Conservation (phyloP, 768 basidiomycete genomes). For the Dioszegia crocea region DNA sequence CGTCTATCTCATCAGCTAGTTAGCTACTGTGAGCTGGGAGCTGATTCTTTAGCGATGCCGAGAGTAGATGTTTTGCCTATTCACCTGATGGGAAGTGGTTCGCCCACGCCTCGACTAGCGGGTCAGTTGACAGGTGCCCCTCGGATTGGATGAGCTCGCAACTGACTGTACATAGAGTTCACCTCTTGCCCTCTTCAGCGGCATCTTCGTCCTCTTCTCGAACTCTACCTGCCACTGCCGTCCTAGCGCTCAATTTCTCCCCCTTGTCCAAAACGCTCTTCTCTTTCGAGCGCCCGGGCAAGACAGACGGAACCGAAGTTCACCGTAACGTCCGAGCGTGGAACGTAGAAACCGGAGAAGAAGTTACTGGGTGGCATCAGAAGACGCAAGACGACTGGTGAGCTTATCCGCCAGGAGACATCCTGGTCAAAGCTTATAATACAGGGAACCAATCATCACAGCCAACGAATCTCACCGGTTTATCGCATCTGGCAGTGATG, state of each 20-base stretch:
- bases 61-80: slow-evolving; percentile 73
- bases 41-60: slow-evolving; percentile 32
- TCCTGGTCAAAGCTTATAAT: not conserved
- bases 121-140: slow-evolving; percentile 55
- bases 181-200: slow-evolving; percentile 60
- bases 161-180: slow-evolving; percentile 16
- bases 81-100: slow-evolving; percentile 81
- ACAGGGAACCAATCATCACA: slow-evolving; percentile 48
- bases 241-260: slow-evolving; percentile 83
- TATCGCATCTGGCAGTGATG: slow-evolving; percentile 34
- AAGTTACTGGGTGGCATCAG: slow-evolving; percentile 80
- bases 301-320: slow-evolving; percentile 79
- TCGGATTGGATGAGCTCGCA: not conserved
- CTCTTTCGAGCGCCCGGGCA: slow-evolving; percentile 92
- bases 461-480: slow-evolving; percentile 44
- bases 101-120: slow-evolving; percentile 72
- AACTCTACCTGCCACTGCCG: slow-evolving; percentile 64
- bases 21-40: too few relatives aligned
- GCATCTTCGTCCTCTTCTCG: slow-evolving; percentile 67
- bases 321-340: slow-evolving; percentile 94
- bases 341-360: slow-evolving; percentile 76
- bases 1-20: slow-evolving; percentile 23
- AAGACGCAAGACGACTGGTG: slow-evolving; percentile 85
- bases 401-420: slow-evolving; percentile 11
- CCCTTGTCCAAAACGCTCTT: slow-evolving; percentile 89